Conservation (phyloP, 2,329 filamentous ascomycete genomes). For the Nannizziopsis barbatae region DNA sequence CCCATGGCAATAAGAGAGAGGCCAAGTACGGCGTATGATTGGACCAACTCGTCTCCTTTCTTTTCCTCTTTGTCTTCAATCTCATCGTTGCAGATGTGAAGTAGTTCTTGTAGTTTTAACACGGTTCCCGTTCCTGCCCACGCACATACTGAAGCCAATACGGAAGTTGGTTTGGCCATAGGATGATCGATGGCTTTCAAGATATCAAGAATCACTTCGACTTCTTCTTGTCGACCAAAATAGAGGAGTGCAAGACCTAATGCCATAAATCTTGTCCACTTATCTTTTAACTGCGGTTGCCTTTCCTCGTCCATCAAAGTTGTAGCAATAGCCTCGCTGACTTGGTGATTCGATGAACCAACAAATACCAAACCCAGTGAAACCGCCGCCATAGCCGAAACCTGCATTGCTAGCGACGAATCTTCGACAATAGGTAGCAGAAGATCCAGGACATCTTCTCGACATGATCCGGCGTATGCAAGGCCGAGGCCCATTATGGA, state of each 20-base stretch:
- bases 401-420: slow-evolving; percentile 77
- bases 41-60: slow-evolving; percentile 87
- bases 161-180: slow-evolving; percentile 89
- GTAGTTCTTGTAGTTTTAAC: slow-evolving; percentile 88
- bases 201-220: slow-evolving; percentile 95
- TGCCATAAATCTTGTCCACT: slow-evolving; percentile 95
- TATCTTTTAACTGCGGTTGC: slow-evolving; percentile 82
- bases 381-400: slow-evolving; percentile 90
- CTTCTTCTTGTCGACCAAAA: slow-evolving; percentile 94
- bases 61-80: slow-evolving; percentile 90
- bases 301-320: slow-evolving; percentile 90
- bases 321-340: slow-evolving; percentile 83
- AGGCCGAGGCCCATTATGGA: slow-evolving; percentile 94
- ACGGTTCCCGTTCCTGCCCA: slow-evolving; percentile 97
- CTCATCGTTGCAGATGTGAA: slow-evolving; percentile 97
- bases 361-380: slow-evolving; percentile 85
- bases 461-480: slow-evolving; percentile 88
- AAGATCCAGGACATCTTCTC: slow-evolving; percentile 72
- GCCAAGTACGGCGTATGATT: slow-evolving; percentile 90
- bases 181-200: slow-evolving; percentile 95
- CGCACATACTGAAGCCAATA: slow-evolving; percentile 90
- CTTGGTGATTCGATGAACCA: slow-evolving; percentile 79
- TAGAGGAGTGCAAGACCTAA: slow-evolving; percentile 86
- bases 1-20: slow-evolving; percentile 94
- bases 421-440: slow-evolving; percentile 82